phyloP scores from a whole-genome alignment of 495 filamentous ascomycete genomes.

The Evernia prunastri region DNA sequence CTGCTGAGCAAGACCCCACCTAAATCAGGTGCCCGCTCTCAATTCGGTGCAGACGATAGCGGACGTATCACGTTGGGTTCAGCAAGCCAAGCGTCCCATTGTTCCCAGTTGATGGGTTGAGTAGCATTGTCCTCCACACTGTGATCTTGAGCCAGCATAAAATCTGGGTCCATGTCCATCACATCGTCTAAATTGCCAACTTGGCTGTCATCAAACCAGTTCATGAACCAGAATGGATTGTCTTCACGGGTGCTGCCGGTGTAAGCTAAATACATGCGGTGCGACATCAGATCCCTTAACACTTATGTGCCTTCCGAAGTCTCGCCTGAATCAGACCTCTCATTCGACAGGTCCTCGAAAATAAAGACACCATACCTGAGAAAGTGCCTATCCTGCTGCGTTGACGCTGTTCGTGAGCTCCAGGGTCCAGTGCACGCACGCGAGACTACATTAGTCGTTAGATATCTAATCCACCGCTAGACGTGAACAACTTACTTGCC shows the following conservation, averaged over 20 bases:
- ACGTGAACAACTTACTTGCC: constrained; percentile 8
- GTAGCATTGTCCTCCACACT: constrained; percentile 13
- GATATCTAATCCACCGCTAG: constrained; percentile 6
- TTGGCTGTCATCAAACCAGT: constrained; percentile 22
- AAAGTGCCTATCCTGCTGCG: too few relatives aligned
- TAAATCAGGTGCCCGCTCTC: background rate
- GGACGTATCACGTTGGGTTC: constrained; percentile 26
- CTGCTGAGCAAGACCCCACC: constrained; percentile 11
- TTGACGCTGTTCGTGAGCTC: constrained; percentile 2
- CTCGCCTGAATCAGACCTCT: too few relatives aligned
- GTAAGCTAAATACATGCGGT: too few relatives aligned
- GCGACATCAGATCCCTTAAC: too few relatives aligned
- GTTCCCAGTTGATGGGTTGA: constrained; percentile 29
- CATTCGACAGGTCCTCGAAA: too few relatives aligned
- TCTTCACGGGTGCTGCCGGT: too few relatives aligned
- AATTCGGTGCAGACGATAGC: background rate
- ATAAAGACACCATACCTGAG: too few relatives aligned
- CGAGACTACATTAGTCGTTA: constrained; percentile 2
- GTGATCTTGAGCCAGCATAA: constrained; percentile 25
- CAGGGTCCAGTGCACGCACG: background rate
- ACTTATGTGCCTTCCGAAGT: too few relatives aligned
- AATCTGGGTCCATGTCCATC: constrained; percentile 29
- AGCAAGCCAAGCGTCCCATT: constrained; percentile 34
- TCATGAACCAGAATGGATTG: constrained; percentile 26
- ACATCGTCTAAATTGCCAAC: constrained; percentile 12